These are phyloP conservation scores for Elaeagnus macrophylla DNA, from an alignment of 306 rosid genomes.

Conservation along the genomic window DNA sequence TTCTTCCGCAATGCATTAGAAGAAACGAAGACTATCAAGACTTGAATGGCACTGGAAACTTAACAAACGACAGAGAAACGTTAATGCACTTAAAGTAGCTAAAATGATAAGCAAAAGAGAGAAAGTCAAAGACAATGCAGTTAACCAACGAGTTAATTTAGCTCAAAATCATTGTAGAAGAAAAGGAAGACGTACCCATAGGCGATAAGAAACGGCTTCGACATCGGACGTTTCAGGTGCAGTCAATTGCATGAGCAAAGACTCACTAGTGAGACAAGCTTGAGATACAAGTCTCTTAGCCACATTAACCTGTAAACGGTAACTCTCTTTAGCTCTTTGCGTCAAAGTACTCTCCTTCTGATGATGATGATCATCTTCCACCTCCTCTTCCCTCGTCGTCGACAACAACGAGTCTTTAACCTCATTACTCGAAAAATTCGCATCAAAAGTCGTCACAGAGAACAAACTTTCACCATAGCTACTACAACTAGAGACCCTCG, in stretches of 20 bases:
- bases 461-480: constrained; percentile 88
- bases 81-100: neutral
- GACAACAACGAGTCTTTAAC: constrained; percentile 28
- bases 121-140: neutral
- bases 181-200: constrained; percentile 53
- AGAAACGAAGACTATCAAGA: no score
- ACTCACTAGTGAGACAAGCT: constrained; percentile 54
- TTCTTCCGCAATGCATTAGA: no score
- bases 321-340: constrained; percentile 45
- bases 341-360: constrained; percentile 20
- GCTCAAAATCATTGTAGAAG: neutral
- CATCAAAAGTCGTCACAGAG: constrained; percentile 72
- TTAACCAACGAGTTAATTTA: neutral
- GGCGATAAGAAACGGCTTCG: constrained; percentile 77
- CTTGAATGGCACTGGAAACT: no score
- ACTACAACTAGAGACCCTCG: constrained; percentile 62
- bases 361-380: constrained; percentile 16
- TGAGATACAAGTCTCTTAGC: constrained; percentile 56
- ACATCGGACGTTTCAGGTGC: constrained; percentile 50
- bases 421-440: constrained; percentile 40
- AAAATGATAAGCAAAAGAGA: neutral
- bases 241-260: constrained; percentile 33
- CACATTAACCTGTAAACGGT: constrained; percentile 46
- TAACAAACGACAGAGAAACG: neutral
- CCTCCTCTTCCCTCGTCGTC: constrained; percentile 17